phyloP scores from a whole-genome alignment of 1,284 basidiomycete species.

The Trichosporon faecale region DNA sequence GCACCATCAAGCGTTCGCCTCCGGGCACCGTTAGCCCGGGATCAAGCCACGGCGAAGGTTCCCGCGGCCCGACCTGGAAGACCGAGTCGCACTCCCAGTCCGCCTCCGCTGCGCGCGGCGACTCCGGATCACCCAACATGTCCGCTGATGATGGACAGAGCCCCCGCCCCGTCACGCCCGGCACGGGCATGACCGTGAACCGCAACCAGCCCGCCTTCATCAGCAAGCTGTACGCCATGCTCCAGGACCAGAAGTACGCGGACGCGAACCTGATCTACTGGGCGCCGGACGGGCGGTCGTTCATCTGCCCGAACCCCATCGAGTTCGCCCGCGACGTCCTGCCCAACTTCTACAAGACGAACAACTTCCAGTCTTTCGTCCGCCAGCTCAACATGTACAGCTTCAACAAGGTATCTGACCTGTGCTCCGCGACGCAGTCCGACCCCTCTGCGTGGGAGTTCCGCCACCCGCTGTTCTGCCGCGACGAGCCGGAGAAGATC shows the following conservation, averaged over 20 bases:
- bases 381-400: conserved; percentile 55
- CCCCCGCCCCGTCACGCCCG: conserved; percentile 20
- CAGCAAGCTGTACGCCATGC: conserved; percentile 51
- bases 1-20: not conserved
- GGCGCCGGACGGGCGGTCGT: conserved; percentile 50
- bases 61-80: conserved; percentile 1
- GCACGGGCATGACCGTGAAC: not conserved
- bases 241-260: conserved; percentile 49
- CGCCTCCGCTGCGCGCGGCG: not conserved
- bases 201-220: conserved; percentile 53
- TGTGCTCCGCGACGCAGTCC: conserved; percentile 41
- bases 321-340: conserved; percentile 52
- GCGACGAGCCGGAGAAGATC: conserved; percentile 50
- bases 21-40: not conserved
- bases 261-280: conserved; percentile 49
- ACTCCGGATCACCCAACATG: not conserved
- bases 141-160: conserved; percentile 6
- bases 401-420: conserved; percentile 53
- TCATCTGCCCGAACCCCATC: conserved; percentile 52
- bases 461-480: conserved; percentile 51
- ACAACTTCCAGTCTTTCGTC: conserved; percentile 55
- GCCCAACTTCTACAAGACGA: conserved; percentile 54
- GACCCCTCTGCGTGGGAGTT: conserved; percentile 54
- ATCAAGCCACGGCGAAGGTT: not conserved
- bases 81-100: not conserved